Evolutionary conservation across 768 basidiomycete genomes (phyloP), one percentile per base, ranked within the genome.

Genomic region (Leccinum sublutescens): DNA sequence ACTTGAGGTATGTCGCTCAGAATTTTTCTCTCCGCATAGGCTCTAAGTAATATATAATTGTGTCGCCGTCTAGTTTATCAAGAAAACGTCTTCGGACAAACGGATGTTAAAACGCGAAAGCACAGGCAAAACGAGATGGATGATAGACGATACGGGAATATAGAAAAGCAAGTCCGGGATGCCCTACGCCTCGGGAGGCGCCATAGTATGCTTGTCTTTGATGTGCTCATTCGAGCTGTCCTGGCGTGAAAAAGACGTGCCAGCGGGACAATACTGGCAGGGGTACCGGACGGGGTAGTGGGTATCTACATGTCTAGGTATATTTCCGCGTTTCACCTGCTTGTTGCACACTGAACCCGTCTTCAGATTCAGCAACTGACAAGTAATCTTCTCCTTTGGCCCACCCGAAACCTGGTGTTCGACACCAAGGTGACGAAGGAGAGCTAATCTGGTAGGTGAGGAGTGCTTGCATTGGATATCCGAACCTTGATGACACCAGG

Each of bases 171-270:
- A 23, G 54, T 62, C 21, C 55, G 15, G 5, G 47, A 40, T 38
- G 3, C 12, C 34, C 55, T 17, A 54, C 11, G 9, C 21, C 29
- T 12, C 19, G 1, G 3, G 9, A 34, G 4, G 34, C 17, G 3
- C 15, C 33, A 59, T 3, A 19, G 9, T 0, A 52, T 70, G 69
- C 19, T 56, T 40, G 8, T 4, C 25, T 36, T 6, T 57, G 15
- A 70, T 14, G 23, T 70, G 71, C 4, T 33, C 25, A 4, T 2
- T 53, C 54, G 54, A 50, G 55, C 33, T 70, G 34, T 73, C 69
- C 50, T 43, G 21, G 6, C 68, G 71, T 11, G 68, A 70, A 56
- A 71, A 70, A 6, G 59, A 50, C 50, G 48, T 66, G 1, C 27
- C 58, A 12, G 11, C 1, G 1, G n/a, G 36, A 50, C 69, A 70